phyloP scores from a whole-genome alignment of 2,329 filamentous ascomycete genomes.

The Sporothrix luriei region DNA sequence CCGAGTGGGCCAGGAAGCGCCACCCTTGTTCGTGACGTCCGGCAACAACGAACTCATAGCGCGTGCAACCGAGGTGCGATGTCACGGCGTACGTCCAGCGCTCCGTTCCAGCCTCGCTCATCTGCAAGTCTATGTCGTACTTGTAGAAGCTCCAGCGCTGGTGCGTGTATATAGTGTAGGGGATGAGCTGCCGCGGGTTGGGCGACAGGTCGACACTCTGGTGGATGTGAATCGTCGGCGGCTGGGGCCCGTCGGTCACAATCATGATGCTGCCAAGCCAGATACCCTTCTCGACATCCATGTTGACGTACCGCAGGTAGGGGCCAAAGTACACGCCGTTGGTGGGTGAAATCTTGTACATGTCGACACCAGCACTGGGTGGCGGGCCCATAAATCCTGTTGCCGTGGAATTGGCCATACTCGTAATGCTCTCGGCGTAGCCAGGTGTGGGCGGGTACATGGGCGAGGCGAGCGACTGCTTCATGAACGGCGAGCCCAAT shows the following conservation, averaged over 20 bases:
- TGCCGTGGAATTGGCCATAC: conserved; percentile 71
- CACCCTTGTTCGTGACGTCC: conserved; percentile 87
- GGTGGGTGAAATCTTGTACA: conserved; percentile 90
- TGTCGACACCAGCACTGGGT: conserved; percentile 82
- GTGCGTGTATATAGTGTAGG: conserved; percentile 81
- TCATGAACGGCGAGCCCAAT: conserved; percentile 68
- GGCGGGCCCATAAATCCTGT: conserved; percentile 89
- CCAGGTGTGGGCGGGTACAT: conserved; percentile 81
- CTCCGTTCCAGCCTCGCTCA: conserved; percentile 78
- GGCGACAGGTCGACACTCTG: conserved; percentile 87
- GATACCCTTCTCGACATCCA: conserved; percentile 86
- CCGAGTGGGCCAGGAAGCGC: conserved; percentile 94
- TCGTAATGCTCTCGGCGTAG: conserved; percentile 84
- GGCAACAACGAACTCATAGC: conserved; percentile 95
- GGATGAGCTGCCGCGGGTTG: conserved; percentile 83
- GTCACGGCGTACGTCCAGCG: conserved; percentile 99
- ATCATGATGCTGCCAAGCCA: conserved; percentile 95
- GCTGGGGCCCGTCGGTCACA: conserved; percentile 86
- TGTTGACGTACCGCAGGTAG: conserved; percentile 93
- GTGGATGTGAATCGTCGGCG: conserved; percentile 94
- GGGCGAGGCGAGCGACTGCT: conserved; percentile 74
- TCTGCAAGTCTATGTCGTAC: conserved; percentile 86
- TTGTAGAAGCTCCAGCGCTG: conserved; percentile 95
- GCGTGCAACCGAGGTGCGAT: conserved; percentile 93
- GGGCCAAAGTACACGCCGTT: conserved; percentile 98